Base-by-base conservation (phyloP, 2,329 filamentous ascomycete species). In the Bipolaris sorokiniana region DNA sequence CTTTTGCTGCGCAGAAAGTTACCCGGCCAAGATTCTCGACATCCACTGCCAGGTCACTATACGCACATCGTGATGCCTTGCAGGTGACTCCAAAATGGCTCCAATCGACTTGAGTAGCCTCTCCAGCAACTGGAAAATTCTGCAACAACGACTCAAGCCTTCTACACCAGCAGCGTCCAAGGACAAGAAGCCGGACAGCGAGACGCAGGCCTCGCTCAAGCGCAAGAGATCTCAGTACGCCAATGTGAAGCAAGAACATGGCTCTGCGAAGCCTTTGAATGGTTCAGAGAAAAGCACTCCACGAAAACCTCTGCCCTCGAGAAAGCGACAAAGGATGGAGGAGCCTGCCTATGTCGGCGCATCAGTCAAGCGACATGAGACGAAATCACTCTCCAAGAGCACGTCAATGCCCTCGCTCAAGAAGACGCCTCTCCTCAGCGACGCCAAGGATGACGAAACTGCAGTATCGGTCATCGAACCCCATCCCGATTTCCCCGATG, bases 51-150 rank as follows among this genome's bases (percentile, higher is more conserved):
- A 48, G 42, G 53, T 23, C n/a, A 61, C 54, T 33, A 48, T n/a
- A 22, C 36, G 10, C 42, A 66, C 58, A 66, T 66, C 65, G 67
- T 64, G 62, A 74, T 72, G 71, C 62, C 47, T 47, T 34, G 48
- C 58, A 65, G 61, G 59, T 74, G 66, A 76, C 65, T 51, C 45
- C 53, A 61, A 55, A 54, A 76, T 76, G 73, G 72, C 71, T 34
- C 71, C 63, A 49, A 80, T 83, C 66, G 73, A 79, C 62, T 62
- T 77, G 48, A 66, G 50, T 22, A 72, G 74, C 52, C 69, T 82
- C 45, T 81, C 79, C 64, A 81, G 80, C 71, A 93, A 93, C 73
- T 93, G 90, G 90, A 92, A 91, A 78, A 89, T 85, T 78, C 82
- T 93, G 52, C 89, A 92, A 78, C 84, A 84, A 63, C 83, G 83